Evolutionary conservation across 75 land plant genomes (phyloP).

Genomic region (Pinus tabuliformis): DNA sequence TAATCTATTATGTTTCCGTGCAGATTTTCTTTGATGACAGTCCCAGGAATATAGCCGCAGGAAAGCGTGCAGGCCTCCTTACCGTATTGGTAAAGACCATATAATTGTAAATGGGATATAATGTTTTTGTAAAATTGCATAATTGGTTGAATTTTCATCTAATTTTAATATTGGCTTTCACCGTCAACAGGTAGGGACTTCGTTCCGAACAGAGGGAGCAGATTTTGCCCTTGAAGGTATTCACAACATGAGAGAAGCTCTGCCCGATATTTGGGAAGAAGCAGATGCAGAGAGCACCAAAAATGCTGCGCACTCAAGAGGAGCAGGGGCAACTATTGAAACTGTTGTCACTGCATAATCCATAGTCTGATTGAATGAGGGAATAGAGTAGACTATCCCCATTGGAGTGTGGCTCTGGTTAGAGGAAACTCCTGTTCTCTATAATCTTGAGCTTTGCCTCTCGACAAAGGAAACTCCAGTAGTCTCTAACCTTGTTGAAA

Average conservation of each 20-base stretch:
- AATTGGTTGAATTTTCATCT: no score
- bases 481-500: no score
- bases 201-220: conserved; percentile 21
- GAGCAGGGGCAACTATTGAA: neutral
- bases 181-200: conserved; percentile 16
- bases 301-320: neutral
- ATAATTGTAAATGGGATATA: neutral
- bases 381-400: no score
- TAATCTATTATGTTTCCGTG: neutral
- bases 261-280: no score
- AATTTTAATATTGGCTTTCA: neutral
- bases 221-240: neutral
- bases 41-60: conserved; percentile 30
- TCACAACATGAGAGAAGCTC: no score
- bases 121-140: neutral
- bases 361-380: no score
- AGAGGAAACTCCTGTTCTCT: no score
- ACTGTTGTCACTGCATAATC: no score
- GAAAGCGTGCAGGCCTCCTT: conserved; percentile 24
- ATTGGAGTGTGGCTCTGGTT: no score
- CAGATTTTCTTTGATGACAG: conserved; percentile 48
- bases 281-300: neutral
- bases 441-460: no score
- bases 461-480: no score
- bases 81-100: conserved; percentile 30